Conservation (phyloP, 129 eudicot species). For the Erigeron canadensis region DNA sequence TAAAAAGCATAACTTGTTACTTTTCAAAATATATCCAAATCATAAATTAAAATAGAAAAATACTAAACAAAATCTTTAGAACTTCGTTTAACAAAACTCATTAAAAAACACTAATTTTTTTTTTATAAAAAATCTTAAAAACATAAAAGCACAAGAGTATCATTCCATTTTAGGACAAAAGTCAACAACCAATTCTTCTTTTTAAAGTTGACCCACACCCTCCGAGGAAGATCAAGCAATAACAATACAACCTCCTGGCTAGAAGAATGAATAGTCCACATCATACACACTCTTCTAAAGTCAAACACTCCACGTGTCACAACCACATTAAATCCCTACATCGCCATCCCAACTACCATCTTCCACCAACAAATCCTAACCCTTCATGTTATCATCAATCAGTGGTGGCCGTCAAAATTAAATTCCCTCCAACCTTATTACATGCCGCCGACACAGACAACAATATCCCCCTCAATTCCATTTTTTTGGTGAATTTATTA, state of each 20-base stretch:
- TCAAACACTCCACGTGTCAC: constrained; percentile 26
- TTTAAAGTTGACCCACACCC: no score
- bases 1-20: no score
- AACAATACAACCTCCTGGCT: neutral
- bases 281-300: neutral
- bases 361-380: constrained; percentile 20
- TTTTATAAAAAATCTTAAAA: no score
- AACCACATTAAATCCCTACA: neutral
- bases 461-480: constrained; percentile 6
- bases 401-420: neutral
- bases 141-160: no score
- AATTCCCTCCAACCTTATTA: constrained; percentile 23
- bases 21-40: no score
- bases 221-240: no score
- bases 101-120: no score
- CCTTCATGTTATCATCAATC: constrained; percentile 10
- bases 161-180: no score
- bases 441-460: constrained; percentile 15
- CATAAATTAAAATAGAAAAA: no score
- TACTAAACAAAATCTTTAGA: no score
- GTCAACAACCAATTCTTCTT: no score
- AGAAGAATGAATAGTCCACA: constrained; percentile 22
- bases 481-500: constrained; percentile 16
- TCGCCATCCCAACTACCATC: constrained; percentile 11
- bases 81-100: no score